phyloP scores from a whole-genome alignment of 2,329 filamentous ascomycete genomes.

The Xylaria digitata region DNA sequence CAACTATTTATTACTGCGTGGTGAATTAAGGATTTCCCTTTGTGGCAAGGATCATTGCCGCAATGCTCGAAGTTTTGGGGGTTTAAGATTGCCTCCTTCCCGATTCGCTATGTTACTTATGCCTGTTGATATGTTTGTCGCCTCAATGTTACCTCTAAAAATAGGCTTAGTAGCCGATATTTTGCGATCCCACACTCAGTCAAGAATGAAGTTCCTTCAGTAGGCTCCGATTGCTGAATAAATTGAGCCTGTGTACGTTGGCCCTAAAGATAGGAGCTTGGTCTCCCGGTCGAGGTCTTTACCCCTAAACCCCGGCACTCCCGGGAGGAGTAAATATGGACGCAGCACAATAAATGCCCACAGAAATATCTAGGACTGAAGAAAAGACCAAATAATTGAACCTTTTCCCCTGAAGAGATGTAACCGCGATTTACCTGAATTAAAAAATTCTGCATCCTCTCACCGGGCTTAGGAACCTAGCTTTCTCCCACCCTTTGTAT shows the following conservation, averaged over 20 bases:
- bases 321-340: no score
- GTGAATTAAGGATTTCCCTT: neutral
- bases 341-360: no score
- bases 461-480: neutral
- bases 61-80: neutral
- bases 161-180: neutral
- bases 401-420: neutral
- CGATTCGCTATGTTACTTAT: constrained; percentile 9
- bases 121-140: neutral
- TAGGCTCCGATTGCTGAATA: no score
- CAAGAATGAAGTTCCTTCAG: no score
- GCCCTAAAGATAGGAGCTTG: no score
- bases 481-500: neutral
- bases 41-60: constrained; percentile 4
- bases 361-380: neutral
- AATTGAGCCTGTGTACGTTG: no score
- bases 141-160: neutral
- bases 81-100: constrained; percentile 16
- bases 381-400: neutral
- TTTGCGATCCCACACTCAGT: neutral
- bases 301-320: no score
- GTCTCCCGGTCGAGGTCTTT: no score
- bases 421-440: neutral
- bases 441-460: neutral
- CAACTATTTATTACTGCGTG: neutral